phyloP scores from a whole-genome alignment of 768 basidiomycete species.

The Rhizopogon sp. region DNA sequence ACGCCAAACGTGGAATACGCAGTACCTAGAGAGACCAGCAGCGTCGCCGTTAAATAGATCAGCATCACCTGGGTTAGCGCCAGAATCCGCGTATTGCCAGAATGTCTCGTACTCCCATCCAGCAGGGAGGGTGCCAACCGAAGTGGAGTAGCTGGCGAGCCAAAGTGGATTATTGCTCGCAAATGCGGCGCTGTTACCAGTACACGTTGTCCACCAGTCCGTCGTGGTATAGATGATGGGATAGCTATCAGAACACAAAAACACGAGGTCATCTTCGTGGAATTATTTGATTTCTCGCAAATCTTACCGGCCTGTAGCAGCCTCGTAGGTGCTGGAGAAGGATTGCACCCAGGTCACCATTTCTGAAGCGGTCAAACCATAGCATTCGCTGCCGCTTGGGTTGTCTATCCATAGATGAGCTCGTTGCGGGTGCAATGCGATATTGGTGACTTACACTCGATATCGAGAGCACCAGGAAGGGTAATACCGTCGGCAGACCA shows the following conservation, averaged over 20 bases:
- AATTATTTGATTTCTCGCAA: background rate
- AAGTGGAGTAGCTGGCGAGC: constrained; percentile 51
- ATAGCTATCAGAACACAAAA: constrained; percentile 24
- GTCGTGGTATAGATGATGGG: constrained; percentile 61
- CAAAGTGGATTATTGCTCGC: constrained; percentile 50
- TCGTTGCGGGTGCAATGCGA: background rate
- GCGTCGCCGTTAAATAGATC: constrained; percentile 52
- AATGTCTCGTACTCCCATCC: constrained; percentile 54
- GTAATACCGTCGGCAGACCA: constrained; percentile 55
- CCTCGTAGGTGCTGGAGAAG: constrained; percentile 57
- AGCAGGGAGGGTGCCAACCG: constrained; percentile 50
- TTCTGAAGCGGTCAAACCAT: constrained; percentile 42
- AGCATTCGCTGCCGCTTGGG: constrained; percentile 48
- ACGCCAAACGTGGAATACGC: background rate
- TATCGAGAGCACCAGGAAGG: constrained; percentile 59
- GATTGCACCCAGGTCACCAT: constrained; percentile 64
- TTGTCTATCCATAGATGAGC: constrained; percentile 33
- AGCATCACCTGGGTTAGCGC: constrained; percentile 53
- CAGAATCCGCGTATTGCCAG: constrained; percentile 57
- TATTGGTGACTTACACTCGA: constrained; percentile 42
- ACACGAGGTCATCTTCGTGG: background rate
- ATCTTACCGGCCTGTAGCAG: constrained; percentile 40
- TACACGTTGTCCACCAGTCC: constrained; percentile 66
- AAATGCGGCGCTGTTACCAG: constrained; percentile 52
- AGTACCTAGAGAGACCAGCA: constrained; percentile 35